Evolutionary conservation across 192 early-diverging fungal genomes (phyloP).

Genomic region (Spizellomyces sp.): DNA sequence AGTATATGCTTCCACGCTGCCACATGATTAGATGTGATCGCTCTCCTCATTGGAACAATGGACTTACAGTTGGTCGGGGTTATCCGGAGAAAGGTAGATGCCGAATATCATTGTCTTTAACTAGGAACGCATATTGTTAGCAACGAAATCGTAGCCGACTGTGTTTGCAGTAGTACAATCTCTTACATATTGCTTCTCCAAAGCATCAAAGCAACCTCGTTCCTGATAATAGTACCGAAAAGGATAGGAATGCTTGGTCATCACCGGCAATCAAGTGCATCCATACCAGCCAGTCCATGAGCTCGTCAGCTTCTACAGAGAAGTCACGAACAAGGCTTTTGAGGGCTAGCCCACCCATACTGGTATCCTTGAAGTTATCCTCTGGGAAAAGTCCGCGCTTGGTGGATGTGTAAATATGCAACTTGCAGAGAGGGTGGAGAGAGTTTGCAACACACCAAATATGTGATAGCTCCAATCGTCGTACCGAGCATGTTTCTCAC

Average conservation of each 20-base stretch:
- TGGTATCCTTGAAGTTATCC: conserved; percentile 47
- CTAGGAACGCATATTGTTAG: conserved; percentile 5
- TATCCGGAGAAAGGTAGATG: conserved; percentile 45
- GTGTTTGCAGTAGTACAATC: background rate
- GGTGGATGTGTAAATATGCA: background rate
- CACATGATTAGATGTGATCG: background rate
- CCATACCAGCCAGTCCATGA: conserved; percentile 45
- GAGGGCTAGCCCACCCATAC: conserved; percentile 30
- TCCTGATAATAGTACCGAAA: conserved; percentile 24
- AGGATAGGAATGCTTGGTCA: background rate
- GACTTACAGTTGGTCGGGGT: conserved; percentile 42
- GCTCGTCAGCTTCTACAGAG: conserved; percentile 45
- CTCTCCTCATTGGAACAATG: background rate
- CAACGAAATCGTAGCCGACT: background rate
- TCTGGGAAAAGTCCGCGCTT: conserved; percentile 47
- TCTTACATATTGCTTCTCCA: conserved; percentile 47
- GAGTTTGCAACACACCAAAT: conserved; percentile 25
- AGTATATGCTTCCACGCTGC: conserved; percentile 53
- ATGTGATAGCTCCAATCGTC: conserved; percentile 47
- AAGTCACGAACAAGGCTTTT: conserved; percentile 31
- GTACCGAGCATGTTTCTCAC: conserved; percentile 45
- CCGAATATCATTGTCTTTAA: conserved; percentile 53
- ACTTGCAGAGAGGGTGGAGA: background rate
- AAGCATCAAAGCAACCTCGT: conserved; percentile 48
- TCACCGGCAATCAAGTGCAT: background rate